Conservation (phyloP, 108 stramenopile genomes). For the Chaetoceros muelleri region DNA sequence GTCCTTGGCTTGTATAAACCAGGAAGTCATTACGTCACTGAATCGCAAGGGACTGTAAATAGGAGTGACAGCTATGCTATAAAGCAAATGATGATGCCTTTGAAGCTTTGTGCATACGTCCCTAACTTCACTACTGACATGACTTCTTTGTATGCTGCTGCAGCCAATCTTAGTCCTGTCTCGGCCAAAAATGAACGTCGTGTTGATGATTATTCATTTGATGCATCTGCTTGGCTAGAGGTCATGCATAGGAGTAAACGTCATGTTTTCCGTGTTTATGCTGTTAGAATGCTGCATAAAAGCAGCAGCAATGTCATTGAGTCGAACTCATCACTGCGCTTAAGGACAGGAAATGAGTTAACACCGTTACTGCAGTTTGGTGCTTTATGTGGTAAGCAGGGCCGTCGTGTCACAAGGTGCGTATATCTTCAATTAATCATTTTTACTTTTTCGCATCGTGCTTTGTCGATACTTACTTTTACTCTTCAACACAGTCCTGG, state of each 20-base stretch:
- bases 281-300: slow-evolving; percentile 36
- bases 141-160: not conserved
- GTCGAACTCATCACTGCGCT: too few relatives aligned
- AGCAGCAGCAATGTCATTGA: too few relatives aligned
- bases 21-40: slow-evolving; percentile 9
- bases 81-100: slow-evolving; percentile 34
- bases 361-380: too few relatives aligned
- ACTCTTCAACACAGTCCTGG: too few relatives aligned
- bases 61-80: slow-evolving; percentile 19
- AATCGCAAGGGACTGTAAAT: slow-evolving; percentile 12
- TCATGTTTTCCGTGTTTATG: slow-evolving; percentile 61
- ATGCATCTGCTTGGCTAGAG: slow-evolving; percentile 83
- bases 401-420: too few relatives aligned
- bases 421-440: too few relatives aligned
- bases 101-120: not conserved
- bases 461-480: too few relatives aligned
- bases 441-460: too few relatives aligned
- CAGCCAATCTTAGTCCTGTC: not conserved
- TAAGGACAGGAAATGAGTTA: too few relatives aligned
- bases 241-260: slow-evolving; percentile 67
- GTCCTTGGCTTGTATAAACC: slow-evolving; percentile 63
- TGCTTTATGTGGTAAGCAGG: too few relatives aligned
- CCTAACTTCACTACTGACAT: slow-evolving; percentile 3
- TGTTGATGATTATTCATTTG: slow-evolving; percentile 27
- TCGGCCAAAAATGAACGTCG: not conserved